Conservation (phyloP, 306 rosid species). For the Aeschynomene evenia region DNA sequence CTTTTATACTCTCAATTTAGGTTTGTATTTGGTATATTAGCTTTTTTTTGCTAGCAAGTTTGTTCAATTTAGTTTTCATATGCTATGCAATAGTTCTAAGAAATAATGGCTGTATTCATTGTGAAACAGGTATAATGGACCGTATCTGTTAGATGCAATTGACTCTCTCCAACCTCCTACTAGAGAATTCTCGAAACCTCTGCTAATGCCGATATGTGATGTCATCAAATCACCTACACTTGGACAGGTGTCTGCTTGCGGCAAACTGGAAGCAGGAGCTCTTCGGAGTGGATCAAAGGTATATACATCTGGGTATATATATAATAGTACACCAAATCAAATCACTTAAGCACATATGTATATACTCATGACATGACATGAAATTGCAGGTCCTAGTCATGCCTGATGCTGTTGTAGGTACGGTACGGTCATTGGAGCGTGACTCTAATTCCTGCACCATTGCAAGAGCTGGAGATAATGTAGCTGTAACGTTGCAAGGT, state of each 20-base stretch:
- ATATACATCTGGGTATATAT: conserved; percentile 34
- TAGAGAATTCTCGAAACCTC: conserved; percentile 83
- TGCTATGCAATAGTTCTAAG: conserved; percentile 10
- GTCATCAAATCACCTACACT: conserved; percentile 60
- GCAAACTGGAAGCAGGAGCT: conserved; percentile 98
- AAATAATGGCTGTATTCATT: conserved; percentile 31
- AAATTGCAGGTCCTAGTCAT: conserved; percentile 71
- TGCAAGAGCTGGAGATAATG: conserved; percentile 95
- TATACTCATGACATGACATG: background rate
- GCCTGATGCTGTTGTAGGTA: conserved; percentile 85
- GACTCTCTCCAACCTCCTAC: conserved; percentile 84
- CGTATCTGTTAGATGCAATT: conserved; percentile 78
- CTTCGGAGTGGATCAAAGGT: conserved; percentile 89
- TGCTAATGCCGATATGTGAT: conserved; percentile 94
- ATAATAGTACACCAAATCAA: background rate
- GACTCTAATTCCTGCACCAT: conserved; percentile 68
- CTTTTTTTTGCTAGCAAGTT: background rate
- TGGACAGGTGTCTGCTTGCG: conserved; percentile 87
- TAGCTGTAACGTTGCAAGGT: conserved; percentile 76
- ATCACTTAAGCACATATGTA: background rate
- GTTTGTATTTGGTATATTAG: background rate
- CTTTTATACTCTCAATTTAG: background rate
- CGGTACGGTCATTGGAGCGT: conserved; percentile 77
- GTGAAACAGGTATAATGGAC: conserved; percentile 78
- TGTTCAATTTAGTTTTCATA: background rate